Percentiles rank a stretch among this genome's conserved stretches.
phyloP scores from a whole-genome alignment of 2,329 filamentous ascomycete genomes.

The Colletotrichum magnum region DNA sequence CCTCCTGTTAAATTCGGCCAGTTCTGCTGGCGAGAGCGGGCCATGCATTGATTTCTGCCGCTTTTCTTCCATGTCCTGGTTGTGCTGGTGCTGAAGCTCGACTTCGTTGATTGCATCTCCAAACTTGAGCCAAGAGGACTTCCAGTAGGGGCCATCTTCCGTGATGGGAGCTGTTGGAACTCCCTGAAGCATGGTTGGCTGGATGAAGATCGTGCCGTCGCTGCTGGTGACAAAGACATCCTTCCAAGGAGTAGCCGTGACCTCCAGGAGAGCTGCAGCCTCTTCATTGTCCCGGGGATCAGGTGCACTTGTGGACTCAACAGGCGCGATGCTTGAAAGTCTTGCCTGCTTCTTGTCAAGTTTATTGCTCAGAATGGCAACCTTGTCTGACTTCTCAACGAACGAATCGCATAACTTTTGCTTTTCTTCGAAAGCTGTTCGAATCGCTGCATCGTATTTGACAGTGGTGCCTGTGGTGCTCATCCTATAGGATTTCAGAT shows the following conservation, averaged over 20 bases:
- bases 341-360: constrained; percentile 14
- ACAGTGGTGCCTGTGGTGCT: neutral
- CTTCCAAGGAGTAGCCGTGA: constrained; percentile 36
- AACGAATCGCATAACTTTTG: constrained; percentile 5
- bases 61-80: neutral
- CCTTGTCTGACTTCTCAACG: constrained; percentile 12
- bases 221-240: constrained; percentile 36
- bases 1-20: constrained; percentile 16
- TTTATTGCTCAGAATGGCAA: constrained; percentile 4
- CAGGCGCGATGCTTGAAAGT: constrained; percentile 19
- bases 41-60: neutral
- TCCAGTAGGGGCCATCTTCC: constrained; percentile 50
- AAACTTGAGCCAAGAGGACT: constrained; percentile 49
- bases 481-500: constrained; percentile 15
- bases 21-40: neutral
- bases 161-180: constrained; percentile 47
- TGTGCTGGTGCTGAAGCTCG: constrained; percentile 12
- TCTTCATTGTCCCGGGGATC: constrained; percentile 23
- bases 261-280: constrained; percentile 21
- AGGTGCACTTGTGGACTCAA: constrained; percentile 22
- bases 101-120: constrained; percentile 47
- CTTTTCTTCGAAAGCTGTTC: neutral
- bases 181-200: constrained; percentile 45
- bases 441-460: constrained; percentile 17
- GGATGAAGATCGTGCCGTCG: constrained; percentile 44